These are phyloP conservation scores for Physcomitrellopsis africana DNA, from an alignment of 225 moss, liverwort and hornwort genomes.

Conservation along the genomic window DNA sequence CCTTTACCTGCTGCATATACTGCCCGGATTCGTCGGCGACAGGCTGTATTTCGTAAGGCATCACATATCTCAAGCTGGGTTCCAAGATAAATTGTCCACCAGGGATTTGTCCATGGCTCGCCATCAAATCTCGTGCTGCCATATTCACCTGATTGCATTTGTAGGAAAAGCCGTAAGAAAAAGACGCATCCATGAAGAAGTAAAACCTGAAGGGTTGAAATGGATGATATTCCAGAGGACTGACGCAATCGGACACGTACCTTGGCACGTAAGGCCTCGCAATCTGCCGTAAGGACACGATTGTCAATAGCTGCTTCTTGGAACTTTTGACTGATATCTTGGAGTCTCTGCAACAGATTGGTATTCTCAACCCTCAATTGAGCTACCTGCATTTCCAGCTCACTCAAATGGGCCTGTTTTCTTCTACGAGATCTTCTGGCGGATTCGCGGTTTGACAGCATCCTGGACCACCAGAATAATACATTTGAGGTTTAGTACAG, in stretches of 20 bases:
- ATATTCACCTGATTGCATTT: constrained; percentile 61
- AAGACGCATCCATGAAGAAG: not conserved
- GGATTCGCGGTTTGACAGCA: constrained; percentile 85
- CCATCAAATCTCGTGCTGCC: constrained; percentile 58
- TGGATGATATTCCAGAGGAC: not conserved
- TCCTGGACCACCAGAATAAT: constrained; percentile 40
- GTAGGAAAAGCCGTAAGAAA: not conserved
- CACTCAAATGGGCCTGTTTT: constrained; percentile 82
- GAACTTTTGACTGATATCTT: constrained; percentile 64
- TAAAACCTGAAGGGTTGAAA: not conserved
- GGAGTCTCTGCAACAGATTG: constrained; percentile 56
- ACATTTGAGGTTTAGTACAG: too few species aligned
- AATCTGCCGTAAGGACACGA: constrained; percentile 74
- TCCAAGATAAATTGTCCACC: constrained; percentile 29
- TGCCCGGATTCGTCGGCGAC: constrained; percentile 20
- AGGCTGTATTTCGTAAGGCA: constrained; percentile 21
- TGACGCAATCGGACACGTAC: constrained; percentile 24
- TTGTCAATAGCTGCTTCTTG: constrained; percentile 79
- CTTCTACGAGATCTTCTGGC: constrained; percentile 79
- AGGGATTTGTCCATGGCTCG: constrained; percentile 36
- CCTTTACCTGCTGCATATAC: constrained; percentile 22
- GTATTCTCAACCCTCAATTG: constrained; percentile 70
- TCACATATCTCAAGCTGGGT: constrained; percentile 35
- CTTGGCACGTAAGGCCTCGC: constrained; percentile 77
- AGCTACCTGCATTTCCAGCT: constrained; percentile 73